Evolutionary conservation across 257 asterid genomes (phyloP).

Genomic region (Ophiorrhiza pumila): DNA sequence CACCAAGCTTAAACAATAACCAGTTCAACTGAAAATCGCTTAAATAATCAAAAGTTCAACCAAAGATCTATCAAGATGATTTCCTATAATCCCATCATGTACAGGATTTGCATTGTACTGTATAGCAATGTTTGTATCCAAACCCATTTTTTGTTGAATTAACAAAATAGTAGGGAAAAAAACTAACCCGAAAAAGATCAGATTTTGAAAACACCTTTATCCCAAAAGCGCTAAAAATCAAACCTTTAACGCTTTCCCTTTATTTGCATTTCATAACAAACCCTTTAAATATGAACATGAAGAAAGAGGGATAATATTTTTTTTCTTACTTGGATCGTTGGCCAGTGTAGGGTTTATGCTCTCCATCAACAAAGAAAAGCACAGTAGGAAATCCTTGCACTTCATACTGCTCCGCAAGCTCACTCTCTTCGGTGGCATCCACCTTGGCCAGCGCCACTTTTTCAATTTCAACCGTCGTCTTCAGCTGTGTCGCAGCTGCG

Average conservation of each 20-base stretch:
- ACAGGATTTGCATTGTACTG: too few relatives aligned
- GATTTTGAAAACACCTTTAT: neutral
- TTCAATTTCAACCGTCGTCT: constrained; percentile 54
- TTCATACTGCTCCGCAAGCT: constrained; percentile 67
- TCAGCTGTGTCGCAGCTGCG: constrained; percentile 75
- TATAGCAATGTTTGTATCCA: too few relatives aligned
- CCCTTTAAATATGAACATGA: neutral
- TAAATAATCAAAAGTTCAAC: neutral
- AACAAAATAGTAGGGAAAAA: too few relatives aligned
- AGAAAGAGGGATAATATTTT: neutral
- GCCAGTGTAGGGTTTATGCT: constrained; percentile 68
- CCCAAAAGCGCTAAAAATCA: too few relatives aligned
- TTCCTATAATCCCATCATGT: too few relatives aligned
- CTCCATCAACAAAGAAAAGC: constrained; percentile 72
- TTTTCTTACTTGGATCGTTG: constrained; percentile 62
- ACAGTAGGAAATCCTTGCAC: constrained; percentile 84
- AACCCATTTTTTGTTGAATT: too few relatives aligned
- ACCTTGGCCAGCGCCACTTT: constrained; percentile 73
- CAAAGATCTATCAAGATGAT: neutral
- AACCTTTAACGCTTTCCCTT: too few relatives aligned
- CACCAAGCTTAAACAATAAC: neutral
- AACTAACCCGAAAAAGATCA: neutral
- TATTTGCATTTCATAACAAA: neutral
- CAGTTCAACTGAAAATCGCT: too few relatives aligned
- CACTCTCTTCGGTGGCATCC: constrained; percentile 70